phyloP scores from a whole-genome alignment of 2,329 filamentous ascomycete genomes.

The Alternaria alternata region DNA sequence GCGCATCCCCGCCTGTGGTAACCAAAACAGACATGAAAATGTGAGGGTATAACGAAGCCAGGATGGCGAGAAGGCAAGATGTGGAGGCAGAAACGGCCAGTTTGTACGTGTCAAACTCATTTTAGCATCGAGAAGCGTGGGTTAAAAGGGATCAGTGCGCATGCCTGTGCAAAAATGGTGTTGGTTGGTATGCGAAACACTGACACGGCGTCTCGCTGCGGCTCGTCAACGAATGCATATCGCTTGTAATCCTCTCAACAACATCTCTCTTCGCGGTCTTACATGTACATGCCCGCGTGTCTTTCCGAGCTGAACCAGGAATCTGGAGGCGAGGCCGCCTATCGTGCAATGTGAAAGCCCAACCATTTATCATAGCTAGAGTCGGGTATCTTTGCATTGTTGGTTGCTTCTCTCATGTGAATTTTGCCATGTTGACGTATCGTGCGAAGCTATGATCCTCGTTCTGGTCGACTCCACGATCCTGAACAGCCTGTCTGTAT shows the following conservation, averaged over 20 bases:
- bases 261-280: slow-evolving; percentile 6
- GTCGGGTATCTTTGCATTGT: slow-evolving; percentile 18
- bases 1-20: slow-evolving; percentile 22
- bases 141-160: background rate
- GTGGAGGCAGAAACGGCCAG: background rate
- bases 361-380: background rate
- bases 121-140: background rate
- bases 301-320: slow-evolving; percentile 20
- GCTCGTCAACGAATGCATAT: slow-evolving; percentile 11
- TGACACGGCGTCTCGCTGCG: slow-evolving; percentile 14
- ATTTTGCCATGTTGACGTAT: slow-evolving; percentile 54
- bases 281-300: slow-evolving; percentile 15
- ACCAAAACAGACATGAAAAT: slow-evolving; percentile 22
- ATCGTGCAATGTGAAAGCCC: background rate
- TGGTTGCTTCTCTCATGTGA: slow-evolving; percentile 34
- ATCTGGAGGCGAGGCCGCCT: slow-evolving; percentile 21
- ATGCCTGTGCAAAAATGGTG: background rate
- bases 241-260: slow-evolving; percentile 11
- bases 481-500: slow-evolving; percentile 77
- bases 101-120: background rate
- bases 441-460: slow-evolving; percentile 62
- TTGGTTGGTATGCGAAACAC: slow-evolving; percentile 4
- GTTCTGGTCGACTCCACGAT: slow-evolving; percentile 52
- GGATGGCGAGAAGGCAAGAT: background rate
- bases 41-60: background rate